phyloP scores from a whole-genome alignment of 1,139 yeast species.

The Lodderomyces parapsilosis region DNA sequence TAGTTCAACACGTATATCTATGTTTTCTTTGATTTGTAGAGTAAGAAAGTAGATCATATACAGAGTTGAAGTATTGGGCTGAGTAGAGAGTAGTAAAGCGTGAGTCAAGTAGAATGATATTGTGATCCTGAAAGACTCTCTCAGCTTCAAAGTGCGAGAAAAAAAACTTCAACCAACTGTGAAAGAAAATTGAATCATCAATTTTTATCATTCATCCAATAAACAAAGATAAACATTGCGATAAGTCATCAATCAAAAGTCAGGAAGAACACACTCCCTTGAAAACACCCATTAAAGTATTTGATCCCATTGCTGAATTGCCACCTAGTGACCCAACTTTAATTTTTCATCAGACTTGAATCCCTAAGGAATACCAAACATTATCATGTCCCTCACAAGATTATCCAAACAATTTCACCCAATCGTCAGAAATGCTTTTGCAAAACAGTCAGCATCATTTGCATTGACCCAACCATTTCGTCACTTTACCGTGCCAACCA shows the following conservation, averaged over 20 bases:
- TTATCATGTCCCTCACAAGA: background rate
- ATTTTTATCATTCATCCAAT: constrained; percentile 1
- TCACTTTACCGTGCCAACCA: constrained; percentile 2
- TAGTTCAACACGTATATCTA: constrained; percentile 9
- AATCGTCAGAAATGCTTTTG: background rate
- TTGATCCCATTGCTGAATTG: background rate
- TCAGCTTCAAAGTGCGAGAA: background rate
- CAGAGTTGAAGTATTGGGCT: too few relatives aligned
- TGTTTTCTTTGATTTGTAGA: background rate
- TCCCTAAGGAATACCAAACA: too few relatives aligned
- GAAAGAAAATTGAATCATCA: constrained; percentile 1
- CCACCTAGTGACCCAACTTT: too few relatives aligned
- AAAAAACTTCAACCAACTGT: background rate
- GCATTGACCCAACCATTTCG: background rate
- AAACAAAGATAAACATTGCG: background rate
- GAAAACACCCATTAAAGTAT: background rate
- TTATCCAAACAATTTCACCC: constrained; percentile 1
- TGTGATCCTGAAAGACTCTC: too few relatives aligned
- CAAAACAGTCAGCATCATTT: background rate
- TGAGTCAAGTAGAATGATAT: too few relatives aligned
- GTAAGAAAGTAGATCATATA: too few relatives aligned
- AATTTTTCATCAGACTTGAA: constrained; percentile 1
- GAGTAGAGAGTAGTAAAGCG: too few relatives aligned
- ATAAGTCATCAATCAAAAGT: background rate
- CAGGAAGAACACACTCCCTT: background rate